These are phyloP conservation scores for Beauveria medogensis DNA, from an alignment of 2,329 filamentous ascomycete genomes.

Conservation along the genomic window DNA sequence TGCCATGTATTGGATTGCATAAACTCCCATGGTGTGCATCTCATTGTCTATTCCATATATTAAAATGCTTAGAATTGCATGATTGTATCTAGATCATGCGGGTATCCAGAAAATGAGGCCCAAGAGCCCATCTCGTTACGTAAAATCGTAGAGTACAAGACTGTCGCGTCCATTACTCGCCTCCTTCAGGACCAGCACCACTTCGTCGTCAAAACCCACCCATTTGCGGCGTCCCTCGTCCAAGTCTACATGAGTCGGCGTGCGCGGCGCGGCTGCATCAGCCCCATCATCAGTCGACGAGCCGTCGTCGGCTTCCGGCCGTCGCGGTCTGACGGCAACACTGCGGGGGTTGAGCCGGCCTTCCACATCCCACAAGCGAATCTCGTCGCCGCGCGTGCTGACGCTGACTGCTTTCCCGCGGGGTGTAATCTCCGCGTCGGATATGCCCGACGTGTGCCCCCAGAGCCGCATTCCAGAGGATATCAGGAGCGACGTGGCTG, in stretches of 20 bases:
- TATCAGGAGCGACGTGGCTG: conserved; percentile 55
- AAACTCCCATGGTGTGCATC: too few species aligned
- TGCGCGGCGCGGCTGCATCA: background rate
- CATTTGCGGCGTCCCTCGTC: conserved; percentile 45
- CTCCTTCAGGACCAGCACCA: conserved; percentile 79
- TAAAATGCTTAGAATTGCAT: background rate
- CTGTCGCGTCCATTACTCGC: conserved; percentile 59
- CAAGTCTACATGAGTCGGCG: background rate
- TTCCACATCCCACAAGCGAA: conserved; percentile 85
- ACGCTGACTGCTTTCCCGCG: conserved; percentile 87
- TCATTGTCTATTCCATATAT: too few species aligned
- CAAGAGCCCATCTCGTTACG: conserved; percentile 25
- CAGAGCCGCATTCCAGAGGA: conserved; percentile 69
- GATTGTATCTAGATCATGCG: background rate
- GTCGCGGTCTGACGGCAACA: conserved; percentile 41
- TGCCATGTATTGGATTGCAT: too few species aligned
- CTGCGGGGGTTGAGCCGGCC: conserved; percentile 51
- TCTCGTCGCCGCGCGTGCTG: conserved; percentile 67
- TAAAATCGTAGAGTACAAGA: conserved; percentile 82
- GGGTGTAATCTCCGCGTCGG: conserved; percentile 74
- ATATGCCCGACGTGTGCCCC: conserved; percentile 87
- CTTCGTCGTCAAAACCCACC: conserved; percentile 86
- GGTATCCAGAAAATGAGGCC: background rate
- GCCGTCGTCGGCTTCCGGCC: background rate
- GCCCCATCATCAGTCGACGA: conserved; percentile 13